Evolutionary conservation across 2,329 filamentous ascomycete genomes (phyloP).

Genomic region (Gyromitra esculenta): DNA sequence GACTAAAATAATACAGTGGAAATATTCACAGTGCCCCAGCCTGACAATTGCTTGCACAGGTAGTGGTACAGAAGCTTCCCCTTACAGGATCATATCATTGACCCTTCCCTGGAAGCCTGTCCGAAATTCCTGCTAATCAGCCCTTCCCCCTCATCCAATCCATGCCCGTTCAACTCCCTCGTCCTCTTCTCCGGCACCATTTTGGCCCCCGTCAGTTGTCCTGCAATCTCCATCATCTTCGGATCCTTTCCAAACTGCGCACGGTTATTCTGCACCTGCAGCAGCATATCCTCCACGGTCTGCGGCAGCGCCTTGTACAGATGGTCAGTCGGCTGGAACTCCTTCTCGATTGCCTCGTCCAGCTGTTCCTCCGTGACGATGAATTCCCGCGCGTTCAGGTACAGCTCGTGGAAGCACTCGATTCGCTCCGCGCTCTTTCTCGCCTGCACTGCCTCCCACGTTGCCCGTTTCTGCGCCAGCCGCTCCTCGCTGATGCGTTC

Average conservation of each 20-base stretch:
- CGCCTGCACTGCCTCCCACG: conserved; percentile 63
- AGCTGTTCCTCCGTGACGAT: conserved; percentile 85
- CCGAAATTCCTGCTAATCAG: conserved; percentile 9
- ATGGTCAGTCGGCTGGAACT: conserved; percentile 64
- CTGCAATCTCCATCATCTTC: conserved; percentile 52
- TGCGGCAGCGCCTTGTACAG: conserved; percentile 62
- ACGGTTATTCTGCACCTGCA: conserved; percentile 44
- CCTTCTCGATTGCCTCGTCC: conserved; percentile 75
- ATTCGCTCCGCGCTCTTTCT: conserved; percentile 70
- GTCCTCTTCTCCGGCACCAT: conserved; percentile 37
- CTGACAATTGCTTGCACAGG: not conserved
- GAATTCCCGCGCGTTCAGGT: conserved; percentile 86
- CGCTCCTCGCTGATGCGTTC: conserved; percentile 63
- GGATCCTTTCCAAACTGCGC: conserved; percentile 31
- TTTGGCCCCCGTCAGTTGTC: conserved; percentile 52
- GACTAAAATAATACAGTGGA: conserved; percentile 6
- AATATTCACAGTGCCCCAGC: conserved; percentile 32
- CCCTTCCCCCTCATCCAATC: conserved; percentile 12
- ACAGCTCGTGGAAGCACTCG: conserved; percentile 83
- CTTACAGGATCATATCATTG: not conserved
- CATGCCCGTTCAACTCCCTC: conserved; percentile 5
- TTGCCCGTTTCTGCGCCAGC: conserved; percentile 63
- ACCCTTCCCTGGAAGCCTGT: not conserved
- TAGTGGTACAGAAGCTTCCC: conserved; percentile 18
- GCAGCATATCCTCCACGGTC: conserved; percentile 64